Evolutionary conservation across 2,329 filamentous ascomycete genomes (phyloP).

Genomic region (Neoascochyta sp.): DNA sequence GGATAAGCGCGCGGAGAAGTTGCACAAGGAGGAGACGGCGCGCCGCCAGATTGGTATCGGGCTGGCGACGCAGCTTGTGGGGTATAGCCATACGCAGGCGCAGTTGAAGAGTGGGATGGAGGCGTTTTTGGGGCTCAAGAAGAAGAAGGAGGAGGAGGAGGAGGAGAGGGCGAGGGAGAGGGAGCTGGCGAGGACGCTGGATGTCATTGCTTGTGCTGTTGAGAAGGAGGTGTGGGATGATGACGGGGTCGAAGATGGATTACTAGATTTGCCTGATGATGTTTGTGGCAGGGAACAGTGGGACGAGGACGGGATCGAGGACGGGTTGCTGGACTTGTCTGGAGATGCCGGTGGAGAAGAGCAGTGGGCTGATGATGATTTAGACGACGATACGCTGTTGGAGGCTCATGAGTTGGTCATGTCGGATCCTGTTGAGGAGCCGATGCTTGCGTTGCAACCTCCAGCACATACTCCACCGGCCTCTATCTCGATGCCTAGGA

Average conservation of each 20-base stretch:
- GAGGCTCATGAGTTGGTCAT: slow-evolving; percentile 26
- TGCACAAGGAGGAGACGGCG: slow-evolving; percentile 28
- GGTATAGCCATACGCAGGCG: slow-evolving; percentile 39
- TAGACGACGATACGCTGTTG: slow-evolving; percentile 34
- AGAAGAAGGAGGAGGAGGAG: slow-evolving; percentile 20
- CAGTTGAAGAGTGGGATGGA: slow-evolving; percentile 40
- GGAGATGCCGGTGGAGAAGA: slow-evolving; percentile 8
- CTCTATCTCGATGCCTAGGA: slow-evolving; percentile 1
- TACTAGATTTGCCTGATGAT: too few species aligned
- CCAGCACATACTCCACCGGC: slow-evolving; percentile 5
- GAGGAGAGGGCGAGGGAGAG: slow-evolving; percentile 10
- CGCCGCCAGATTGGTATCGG: slow-evolving; percentile 32
- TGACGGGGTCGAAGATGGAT: slow-evolving; percentile 14
- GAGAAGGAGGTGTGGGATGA: slow-evolving; percentile 36
- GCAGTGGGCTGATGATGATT: slow-evolving; percentile 25
- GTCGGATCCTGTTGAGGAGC: slow-evolving; percentile 22
- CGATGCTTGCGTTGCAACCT: too few species aligned
- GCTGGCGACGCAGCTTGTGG: slow-evolving; percentile 38
- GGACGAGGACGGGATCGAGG: slow-evolving; percentile 10
- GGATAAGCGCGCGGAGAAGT: slow-evolving; percentile 31
- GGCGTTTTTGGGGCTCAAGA: slow-evolving; percentile 29
- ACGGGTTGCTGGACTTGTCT: slow-evolving; percentile 12
- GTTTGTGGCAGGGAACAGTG: background rate
- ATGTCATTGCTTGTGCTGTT: slow-evolving; percentile 17
- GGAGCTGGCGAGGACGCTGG: slow-evolving; percentile 19